Evolutionary conservation across 225 moss, liverwort and hornwort genomes (phyloP).

Genomic region (Marchantia paleacea): DNA sequence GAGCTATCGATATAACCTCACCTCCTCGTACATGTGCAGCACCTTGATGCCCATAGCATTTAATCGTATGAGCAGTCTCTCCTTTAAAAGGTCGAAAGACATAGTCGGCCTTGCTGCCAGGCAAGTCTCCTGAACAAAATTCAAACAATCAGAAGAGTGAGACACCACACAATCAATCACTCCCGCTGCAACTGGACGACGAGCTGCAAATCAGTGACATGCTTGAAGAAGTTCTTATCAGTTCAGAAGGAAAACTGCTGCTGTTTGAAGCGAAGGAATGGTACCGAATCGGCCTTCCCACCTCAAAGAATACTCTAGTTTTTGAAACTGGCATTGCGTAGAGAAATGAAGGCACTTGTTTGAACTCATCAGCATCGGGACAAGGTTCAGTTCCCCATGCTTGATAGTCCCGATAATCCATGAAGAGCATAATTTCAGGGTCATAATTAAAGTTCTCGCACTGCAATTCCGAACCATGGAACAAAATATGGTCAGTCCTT

Average conservation of each 20-base stretch:
- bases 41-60: slow-evolving; percentile 86
- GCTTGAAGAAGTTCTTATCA: no score
- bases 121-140: slow-evolving; percentile 77
- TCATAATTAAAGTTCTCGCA: slow-evolving; percentile 80
- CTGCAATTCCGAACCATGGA: slow-evolving; percentile 35
- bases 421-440: slow-evolving; percentile 93
- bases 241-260: not conserved
- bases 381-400: slow-evolving; percentile 47
- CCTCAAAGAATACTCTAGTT: slow-evolving; percentile 92
- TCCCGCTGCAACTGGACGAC: no score
- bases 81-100: slow-evolving; percentile 84
- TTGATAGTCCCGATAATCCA: slow-evolving; percentile 95
- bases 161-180: not conserved
- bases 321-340: slow-evolving; percentile 92
- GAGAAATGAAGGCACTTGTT: slow-evolving; percentile 76
- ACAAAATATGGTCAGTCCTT: not conserved
- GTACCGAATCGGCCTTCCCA: slow-evolving; percentile 5
- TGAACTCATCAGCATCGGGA: slow-evolving; percentile 53
- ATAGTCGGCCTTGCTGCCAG: slow-evolving; percentile 94
- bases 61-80: slow-evolving; percentile 69
- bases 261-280: not conserved
- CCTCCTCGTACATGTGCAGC: slow-evolving; percentile 77
- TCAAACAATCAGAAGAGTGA: not conserved
- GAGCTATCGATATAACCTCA: slow-evolving; percentile 25
- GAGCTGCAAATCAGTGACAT: no score